Base-by-base conservation (phyloP, 129 eudicot species). In the Flaveria sonorensis region DNA sequence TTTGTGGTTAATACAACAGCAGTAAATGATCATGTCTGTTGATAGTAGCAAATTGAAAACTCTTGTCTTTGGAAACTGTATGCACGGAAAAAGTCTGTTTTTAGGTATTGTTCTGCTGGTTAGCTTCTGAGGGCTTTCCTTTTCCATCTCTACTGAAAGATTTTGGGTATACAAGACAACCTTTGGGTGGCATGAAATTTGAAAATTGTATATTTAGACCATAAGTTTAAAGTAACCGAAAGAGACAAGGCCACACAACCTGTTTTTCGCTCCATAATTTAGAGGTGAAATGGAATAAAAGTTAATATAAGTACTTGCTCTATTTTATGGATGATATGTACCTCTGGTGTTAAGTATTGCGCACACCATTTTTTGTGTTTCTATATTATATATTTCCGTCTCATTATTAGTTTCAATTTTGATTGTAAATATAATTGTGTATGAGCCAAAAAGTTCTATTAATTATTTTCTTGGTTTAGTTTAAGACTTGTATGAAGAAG, bases 11-110 rank as follows among this genome's bases (percentile, higher is more conserved):
- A 18, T 19, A n/a, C 16, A 26, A 40, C 30, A 60, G 16, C 30
- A 74, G 57, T 61, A 43, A 59, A 24, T 43, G 59, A 60, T 40
- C 77, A 43, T 21, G 56, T 42, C 40, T 56, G 32, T 10, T 55
- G 67, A 56, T 59, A 20, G 56, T 56, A 10, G 66, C 68, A 51
- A 32, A 71, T n/a, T 52, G 48, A 19, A 30, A 50, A 15, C 65
- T 50, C 48, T 10, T 71, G 11, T 71, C 13, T 50, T 30, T 71
- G 65, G 30, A 71, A 71, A n/a, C 53, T 55, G 40, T 39, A 21
- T 55, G 45, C 7, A 1, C 7, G 40, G 76, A 42, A 73, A 56
- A 73, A 57, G 42, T 26, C 20, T 13, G 3, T 28, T 24, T 14
- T 28, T 26, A 62, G 42, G 19, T 8, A 20, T 57, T 57, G 64